phyloP scores from a whole-genome alignment of 1,284 basidiomycete genomes.

The Trichosporon sp. region DNA sequence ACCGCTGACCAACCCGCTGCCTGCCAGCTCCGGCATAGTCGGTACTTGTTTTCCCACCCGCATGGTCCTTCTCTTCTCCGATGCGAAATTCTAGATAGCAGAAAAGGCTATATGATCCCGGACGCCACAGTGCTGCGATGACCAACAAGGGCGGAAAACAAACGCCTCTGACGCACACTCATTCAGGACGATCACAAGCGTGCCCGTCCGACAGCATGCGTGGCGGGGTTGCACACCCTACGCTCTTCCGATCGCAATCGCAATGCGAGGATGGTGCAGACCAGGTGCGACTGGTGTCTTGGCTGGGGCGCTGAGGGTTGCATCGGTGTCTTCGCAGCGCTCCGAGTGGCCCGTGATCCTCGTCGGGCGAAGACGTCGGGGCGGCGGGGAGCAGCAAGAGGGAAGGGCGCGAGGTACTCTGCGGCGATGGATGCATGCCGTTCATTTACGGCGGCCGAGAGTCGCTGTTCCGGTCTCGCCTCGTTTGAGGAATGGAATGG shows the following conservation, averaged over 20 bases:
- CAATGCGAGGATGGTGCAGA: neutral
- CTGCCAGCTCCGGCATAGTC: neutral
- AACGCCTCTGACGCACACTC: slow-evolving; percentile 4
- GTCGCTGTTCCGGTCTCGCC: too few relatives aligned
- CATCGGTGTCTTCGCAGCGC: neutral
- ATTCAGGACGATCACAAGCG: slow-evolving; percentile 5
- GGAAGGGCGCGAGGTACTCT: neutral
- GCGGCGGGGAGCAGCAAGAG: too few relatives aligned
- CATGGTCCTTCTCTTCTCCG: neutral
- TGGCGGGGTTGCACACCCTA: neutral
- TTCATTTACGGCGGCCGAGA: too few relatives aligned
- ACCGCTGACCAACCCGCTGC: neutral
- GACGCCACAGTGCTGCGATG: neutral
- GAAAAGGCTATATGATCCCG: neutral
- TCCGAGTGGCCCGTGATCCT: neutral
- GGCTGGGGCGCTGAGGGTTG: neutral
- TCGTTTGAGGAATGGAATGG: neutral
- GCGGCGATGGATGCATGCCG: neutral
- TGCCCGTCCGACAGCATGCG: neutral
- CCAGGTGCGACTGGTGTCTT: neutral
- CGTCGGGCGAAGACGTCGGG: neutral
- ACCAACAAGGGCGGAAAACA: neutral
- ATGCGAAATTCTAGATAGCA: neutral
- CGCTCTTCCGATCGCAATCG: neutral
- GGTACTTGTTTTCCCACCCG: neutral